These are phyloP conservation scores for Penicillium taxi DNA, from an alignment of 495 filamentous ascomycete genomes.

Conservation along the genomic window DNA sequence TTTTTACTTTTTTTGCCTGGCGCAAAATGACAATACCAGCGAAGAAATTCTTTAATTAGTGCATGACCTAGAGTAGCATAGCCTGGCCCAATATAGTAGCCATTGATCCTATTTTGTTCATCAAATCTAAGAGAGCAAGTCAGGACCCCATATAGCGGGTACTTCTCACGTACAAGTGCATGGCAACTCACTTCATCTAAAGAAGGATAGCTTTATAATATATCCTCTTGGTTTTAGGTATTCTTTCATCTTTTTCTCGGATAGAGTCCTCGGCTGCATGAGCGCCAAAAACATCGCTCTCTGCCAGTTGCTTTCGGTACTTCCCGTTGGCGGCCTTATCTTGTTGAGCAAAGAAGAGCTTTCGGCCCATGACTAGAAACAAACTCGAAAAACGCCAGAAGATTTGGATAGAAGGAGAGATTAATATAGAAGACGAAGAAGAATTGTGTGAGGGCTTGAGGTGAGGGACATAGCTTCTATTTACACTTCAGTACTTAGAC, in stretches of 20 bases:
- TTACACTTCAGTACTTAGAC: slow-evolving; percentile 2
- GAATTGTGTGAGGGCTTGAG: neutral
- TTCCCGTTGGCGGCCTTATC: slow-evolving; percentile 8
- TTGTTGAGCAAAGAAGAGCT: slow-evolving; percentile 9
- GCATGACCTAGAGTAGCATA: slow-evolving; percentile 7
- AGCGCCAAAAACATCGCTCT: slow-evolving; percentile 14
- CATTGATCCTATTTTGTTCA: slow-evolving; percentile 4
- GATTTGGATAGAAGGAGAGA: slow-evolving; percentile 7
- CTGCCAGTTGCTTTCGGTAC: slow-evolving; percentile 2
- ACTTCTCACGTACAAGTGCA: neutral
- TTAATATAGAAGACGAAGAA: slow-evolving; percentile 64
- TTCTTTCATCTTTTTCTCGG: slow-evolving; percentile 11
- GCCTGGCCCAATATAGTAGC: slow-evolving; percentile 5
- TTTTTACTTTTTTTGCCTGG: slow-evolving; percentile 10
- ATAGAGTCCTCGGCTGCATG: slow-evolving; percentile 10
- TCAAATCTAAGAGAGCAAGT: slow-evolving; percentile 10
- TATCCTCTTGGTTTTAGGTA: slow-evolving; percentile 13
- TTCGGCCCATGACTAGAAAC: slow-evolving; percentile 6
- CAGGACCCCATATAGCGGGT: neutral
- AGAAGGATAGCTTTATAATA: neutral
- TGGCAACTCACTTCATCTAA: slow-evolving; percentile 11
- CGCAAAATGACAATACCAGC: slow-evolving; percentile 9
- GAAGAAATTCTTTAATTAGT: slow-evolving; percentile 15
- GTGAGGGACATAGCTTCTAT: slow-evolving; percentile 5
- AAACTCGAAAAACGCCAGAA: slow-evolving; percentile 42